phyloP scores from a whole-genome alignment of 495 filamentous ascomycete species.

The Talaromyces borbonicus region DNA sequence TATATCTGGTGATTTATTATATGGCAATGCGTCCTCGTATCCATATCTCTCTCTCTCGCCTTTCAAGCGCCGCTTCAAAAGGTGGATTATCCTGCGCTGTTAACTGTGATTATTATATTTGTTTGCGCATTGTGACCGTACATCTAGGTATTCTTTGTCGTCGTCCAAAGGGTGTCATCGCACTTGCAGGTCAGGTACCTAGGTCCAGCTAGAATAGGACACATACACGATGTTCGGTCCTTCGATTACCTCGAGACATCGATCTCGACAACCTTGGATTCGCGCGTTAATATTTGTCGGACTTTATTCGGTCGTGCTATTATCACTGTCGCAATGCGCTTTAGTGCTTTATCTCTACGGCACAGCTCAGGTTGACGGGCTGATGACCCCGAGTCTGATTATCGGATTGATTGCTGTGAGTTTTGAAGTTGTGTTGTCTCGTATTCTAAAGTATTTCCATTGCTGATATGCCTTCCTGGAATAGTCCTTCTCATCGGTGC shows the following conservation, averaged over 20 bases:
- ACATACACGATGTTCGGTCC: conserved; percentile 5
- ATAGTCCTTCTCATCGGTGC: conserved; percentile 31
- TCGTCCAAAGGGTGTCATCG: no score
- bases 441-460: neutral
- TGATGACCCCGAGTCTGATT: conserved; percentile 35
- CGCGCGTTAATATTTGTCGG: conserved; percentile 33
- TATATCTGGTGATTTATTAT: no score
- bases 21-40: no score
- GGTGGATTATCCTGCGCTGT: no score
- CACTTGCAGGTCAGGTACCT: no score
- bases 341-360: conserved; percentile 33
- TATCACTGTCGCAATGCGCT: conserved; percentile 29
- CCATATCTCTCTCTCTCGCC: no score
- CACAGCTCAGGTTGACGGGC: conserved; percentile 25
- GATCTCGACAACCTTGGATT: conserved; percentile 17
- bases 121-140: no score
- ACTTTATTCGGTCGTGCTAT: conserved; percentile 29
- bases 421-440: neutral
- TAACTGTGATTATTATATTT: no score
- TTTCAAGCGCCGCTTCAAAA: no score
- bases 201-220: neutral
- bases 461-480: neutral
- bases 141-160: no score
- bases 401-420: conserved; percentile 30
- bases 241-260: neutral